Evolutionary conservation across 1,284 basidiomycete species (phyloP).

Genomic region (Vanrija sp.): DNA sequence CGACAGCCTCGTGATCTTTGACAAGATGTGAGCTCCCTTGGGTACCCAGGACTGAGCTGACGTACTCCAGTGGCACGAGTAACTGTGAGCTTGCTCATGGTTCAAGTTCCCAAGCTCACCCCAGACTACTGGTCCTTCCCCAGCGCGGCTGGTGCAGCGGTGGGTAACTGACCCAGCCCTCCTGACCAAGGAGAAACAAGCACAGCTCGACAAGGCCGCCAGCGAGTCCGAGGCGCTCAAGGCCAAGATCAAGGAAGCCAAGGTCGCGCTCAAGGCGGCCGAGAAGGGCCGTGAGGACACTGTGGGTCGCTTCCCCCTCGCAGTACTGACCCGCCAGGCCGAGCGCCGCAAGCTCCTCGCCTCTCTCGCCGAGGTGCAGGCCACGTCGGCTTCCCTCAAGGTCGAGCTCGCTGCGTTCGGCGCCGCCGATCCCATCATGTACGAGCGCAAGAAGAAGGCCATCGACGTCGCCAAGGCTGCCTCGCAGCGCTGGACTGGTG

Average conservation of each 20-base stretch:
- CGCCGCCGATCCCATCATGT: constrained; percentile 72
- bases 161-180: constrained; percentile 41
- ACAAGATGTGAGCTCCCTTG: constrained; percentile 61
- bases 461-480: constrained; percentile 71
- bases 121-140: constrained; percentile 90
- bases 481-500: constrained; percentile 78
- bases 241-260: constrained; percentile 32
- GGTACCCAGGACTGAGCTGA: constrained; percentile 11
- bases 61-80: constrained; percentile 60
- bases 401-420: constrained; percentile 62
- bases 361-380: constrained; percentile 44
- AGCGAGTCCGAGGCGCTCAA: constrained; percentile 54
- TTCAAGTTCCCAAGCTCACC: neutral
- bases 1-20: constrained; percentile 72
- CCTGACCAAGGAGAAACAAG: constrained; percentile 36
- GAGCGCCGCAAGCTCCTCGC: constrained; percentile 54
- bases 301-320: constrained; percentile 51
- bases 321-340: constrained; percentile 50
- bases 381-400: constrained; percentile 47
- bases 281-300: constrained; percentile 59
- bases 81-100: constrained; percentile 61
- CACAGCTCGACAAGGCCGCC: constrained; percentile 57
- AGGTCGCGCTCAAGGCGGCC: constrained; percentile 55
- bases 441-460: constrained; percentile 68
- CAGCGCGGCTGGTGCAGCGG: constrained; percentile 72